phyloP scores from a whole-genome alignment of 2,329 filamentous ascomycete species.

The Alternaria triticina region DNA sequence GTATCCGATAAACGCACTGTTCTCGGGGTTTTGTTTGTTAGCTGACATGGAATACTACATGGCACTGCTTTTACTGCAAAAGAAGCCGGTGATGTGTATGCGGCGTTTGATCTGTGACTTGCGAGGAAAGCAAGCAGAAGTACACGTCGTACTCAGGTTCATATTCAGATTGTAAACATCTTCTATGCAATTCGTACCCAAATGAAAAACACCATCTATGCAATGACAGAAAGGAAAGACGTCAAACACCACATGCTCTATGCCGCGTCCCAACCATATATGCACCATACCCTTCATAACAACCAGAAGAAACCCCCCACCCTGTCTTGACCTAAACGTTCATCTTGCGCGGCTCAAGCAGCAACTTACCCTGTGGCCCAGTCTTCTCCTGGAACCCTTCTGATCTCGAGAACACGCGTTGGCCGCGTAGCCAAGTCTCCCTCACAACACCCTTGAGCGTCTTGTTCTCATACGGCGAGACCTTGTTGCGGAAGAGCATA shows the following conservation, averaged over 20 bases:
- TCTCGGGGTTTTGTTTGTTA: neutral
- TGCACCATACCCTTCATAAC: neutral
- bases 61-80: neutral
- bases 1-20: neutral
- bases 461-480: conserved; percentile 87
- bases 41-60: neutral
- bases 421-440: conserved; percentile 85
- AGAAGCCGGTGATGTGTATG: neutral
- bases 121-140: neutral
- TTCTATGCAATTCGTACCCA: neutral
- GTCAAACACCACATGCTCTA: neutral
- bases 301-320: neutral
- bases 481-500: conserved; percentile 95
- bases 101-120: neutral
- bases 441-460: conserved; percentile 76
- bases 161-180: neutral
- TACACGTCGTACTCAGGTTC: neutral
- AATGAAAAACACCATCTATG: conserved; percentile 6
- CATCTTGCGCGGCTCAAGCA: conserved; percentile 57
- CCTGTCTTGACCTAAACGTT: neutral
- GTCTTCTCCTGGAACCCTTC: conserved; percentile 66
- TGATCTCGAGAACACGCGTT: conserved; percentile 74
- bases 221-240: neutral
- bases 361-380: conserved; percentile 56
- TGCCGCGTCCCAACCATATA: neutral